A percentile compares a stretch with the other conserved stretches of the same genome.
Evolutionary conservation across 2,329 filamentous ascomycete genomes (phyloP).

Genomic region (Chaetomium olivaceum): DNA sequence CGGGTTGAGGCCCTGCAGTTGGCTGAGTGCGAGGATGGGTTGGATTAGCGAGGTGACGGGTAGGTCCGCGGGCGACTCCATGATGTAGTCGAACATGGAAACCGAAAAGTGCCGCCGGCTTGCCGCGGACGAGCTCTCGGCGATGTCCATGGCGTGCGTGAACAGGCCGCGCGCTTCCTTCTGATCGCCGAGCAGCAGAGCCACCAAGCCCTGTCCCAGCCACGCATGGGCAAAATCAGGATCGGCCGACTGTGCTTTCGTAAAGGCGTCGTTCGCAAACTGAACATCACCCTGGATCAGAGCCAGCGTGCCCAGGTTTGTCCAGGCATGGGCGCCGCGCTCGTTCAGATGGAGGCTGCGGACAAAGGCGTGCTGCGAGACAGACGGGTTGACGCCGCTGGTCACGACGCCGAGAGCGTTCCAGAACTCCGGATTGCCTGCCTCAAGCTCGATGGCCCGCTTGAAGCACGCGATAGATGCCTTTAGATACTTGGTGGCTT

Average conservation of each 20-base stretch:
- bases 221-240: conserved; percentile 92
- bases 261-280: conserved; percentile 88
- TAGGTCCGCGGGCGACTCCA: conserved; percentile 55
- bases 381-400: conserved; percentile 77
- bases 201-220: conserved; percentile 88
- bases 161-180: conserved; percentile 83
- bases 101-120: conserved; percentile 77
- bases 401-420: conserved; percentile 92
- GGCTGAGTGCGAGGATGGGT: conserved; percentile 83
- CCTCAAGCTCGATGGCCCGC: conserved; percentile 89
- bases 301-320: conserved; percentile 85
- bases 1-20: conserved; percentile 71
- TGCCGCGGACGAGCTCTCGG: conserved; percentile 71
- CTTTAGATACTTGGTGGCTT: conserved; percentile 68
- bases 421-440: conserved; percentile 95
- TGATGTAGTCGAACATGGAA: conserved; percentile 78
- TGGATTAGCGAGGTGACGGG: conserved; percentile 70
- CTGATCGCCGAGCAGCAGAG: conserved; percentile 70
- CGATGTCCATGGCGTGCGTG: conserved; percentile 91
- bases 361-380: conserved; percentile 91
- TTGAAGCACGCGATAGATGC: conserved; percentile 91
- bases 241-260: conserved; percentile 87
- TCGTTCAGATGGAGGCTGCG: conserved; percentile 92
- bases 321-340: conserved; percentile 80
- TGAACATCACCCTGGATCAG: conserved; percentile 79